Conservation (phyloP, 2,329 filamentous ascomycete genomes). For the Trematosphaeria pertusa region DNA sequence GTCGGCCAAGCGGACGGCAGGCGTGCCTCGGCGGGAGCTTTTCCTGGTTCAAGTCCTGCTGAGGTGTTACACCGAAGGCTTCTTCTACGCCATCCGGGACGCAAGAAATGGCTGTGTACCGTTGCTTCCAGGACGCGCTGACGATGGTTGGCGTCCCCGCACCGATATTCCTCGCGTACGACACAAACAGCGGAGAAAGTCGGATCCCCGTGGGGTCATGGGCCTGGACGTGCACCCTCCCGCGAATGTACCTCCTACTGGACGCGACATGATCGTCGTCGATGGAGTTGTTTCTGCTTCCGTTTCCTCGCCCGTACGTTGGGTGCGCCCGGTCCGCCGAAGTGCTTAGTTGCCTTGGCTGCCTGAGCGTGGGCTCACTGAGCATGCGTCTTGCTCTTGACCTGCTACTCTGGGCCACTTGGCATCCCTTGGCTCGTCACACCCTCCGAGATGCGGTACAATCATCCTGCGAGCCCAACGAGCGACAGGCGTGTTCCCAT, state of each 20-base stretch:
- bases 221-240: too few relatives aligned
- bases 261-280: too few relatives aligned
- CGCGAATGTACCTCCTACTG: too few relatives aligned
- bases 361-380: conserved; percentile 31
- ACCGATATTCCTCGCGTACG: conserved; percentile 2
- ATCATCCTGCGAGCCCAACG: conserved; percentile 24
- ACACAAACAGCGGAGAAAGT: too few relatives aligned
- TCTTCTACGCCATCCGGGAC: conserved; percentile 25
- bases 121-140: too few relatives aligned
- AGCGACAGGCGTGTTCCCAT: too few relatives aligned
- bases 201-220: not conserved
- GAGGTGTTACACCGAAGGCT: conserved; percentile 27
- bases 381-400: conserved; percentile 23
- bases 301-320: too few relatives aligned
- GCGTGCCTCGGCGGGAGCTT: conserved; percentile 31
- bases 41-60: conserved; percentile 16
- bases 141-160: conserved; percentile 10
- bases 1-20: conserved; percentile 25
- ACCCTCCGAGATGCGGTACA: conserved; percentile 27
- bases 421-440: conserved; percentile 41
- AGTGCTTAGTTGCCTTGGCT: conserved; percentile 39
- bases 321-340: conserved; percentile 18
- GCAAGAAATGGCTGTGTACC: conserved; percentile 3
- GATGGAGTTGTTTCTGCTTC: too few relatives aligned
- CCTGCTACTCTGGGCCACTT: conserved; percentile 33